phyloP scores from a whole-genome alignment of 1,139 yeast genomes.

The Lodderomyces theae region DNA sequence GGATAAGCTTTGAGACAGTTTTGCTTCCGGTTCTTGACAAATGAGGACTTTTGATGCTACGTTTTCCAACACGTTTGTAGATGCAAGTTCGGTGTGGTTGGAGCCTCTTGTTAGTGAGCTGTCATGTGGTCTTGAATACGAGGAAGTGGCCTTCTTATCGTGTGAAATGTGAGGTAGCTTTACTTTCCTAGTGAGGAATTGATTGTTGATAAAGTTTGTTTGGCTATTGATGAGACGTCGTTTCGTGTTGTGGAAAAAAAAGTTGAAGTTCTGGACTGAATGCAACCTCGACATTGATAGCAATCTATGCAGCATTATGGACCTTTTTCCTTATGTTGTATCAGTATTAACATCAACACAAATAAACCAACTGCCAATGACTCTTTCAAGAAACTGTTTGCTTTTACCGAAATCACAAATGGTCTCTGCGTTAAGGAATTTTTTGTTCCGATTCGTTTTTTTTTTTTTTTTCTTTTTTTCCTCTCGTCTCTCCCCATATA shows the following conservation, averaged over 20 bases:
- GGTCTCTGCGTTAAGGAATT: too few relatives aligned
- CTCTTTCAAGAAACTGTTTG: too few relatives aligned
- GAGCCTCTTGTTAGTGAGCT: not conserved
- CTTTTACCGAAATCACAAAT: too few relatives aligned
- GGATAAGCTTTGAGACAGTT: constrained; percentile 21
- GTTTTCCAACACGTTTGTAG: constrained; percentile 18
- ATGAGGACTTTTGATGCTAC: constrained; percentile 37
- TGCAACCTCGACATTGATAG: constrained; percentile 25
- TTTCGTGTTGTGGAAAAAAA: constrained; percentile 40
- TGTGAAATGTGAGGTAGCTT: constrained; percentile 6
- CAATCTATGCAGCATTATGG: not conserved
- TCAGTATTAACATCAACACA: not conserved
- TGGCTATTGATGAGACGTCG: constrained; percentile 29
- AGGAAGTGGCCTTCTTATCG: not conserved
- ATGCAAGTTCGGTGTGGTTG: not conserved
- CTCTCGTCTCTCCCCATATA: too few relatives aligned
- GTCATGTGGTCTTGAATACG: not conserved
- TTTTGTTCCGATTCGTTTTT: too few relatives aligned
- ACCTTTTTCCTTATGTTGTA: not conserved
- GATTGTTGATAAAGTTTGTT: constrained; percentile 36
- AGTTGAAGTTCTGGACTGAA: constrained; percentile 33
- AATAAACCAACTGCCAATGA: not conserved
- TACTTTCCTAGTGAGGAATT: constrained; percentile 18
- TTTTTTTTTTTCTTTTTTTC: too few relatives aligned
- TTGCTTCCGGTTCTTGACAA: constrained; percentile 38